Conservation (phyloP, 306 rosid genomes). For the Canavalia gladiata region DNA sequence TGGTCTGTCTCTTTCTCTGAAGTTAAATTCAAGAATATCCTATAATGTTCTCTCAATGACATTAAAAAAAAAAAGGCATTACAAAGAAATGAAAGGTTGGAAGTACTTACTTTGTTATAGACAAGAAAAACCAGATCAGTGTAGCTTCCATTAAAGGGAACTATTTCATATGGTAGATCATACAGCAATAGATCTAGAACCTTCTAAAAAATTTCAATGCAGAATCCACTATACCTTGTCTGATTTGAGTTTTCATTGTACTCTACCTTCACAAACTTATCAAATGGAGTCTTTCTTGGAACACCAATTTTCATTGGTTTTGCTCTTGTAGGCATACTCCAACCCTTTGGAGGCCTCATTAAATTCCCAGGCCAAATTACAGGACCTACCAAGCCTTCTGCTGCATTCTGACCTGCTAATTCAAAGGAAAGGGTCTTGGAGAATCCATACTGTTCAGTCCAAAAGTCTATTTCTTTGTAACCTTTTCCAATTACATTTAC, state of each 20-base stretch:
- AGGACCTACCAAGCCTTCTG: conserved; percentile 17
- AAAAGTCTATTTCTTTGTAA: conserved; percentile 53
- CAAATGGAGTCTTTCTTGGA: conserved; percentile 54
- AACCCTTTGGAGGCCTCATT: conserved; percentile 52
- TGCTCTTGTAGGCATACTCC: conserved; percentile 54
- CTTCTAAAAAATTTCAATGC: conserved; percentile 46
- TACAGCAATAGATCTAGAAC: conserved; percentile 44
- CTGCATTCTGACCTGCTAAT: not conserved
- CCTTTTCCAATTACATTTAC: conserved; percentile 53
- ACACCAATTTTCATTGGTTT: conserved; percentile 60
- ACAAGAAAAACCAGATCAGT: conserved; percentile 52
- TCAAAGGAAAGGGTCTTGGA: not conserved
- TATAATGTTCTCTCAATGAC: not conserved
- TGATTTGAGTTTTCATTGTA: not conserved
- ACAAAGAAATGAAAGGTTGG: not conserved
- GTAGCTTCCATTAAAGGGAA: conserved; percentile 38
- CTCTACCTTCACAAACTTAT: conserved; percentile 55
- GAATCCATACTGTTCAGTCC: conserved; percentile 51
- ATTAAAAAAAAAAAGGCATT: not conserved
- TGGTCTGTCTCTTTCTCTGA: not conserved
- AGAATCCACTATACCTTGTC: conserved; percentile 54
- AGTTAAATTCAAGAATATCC: not conserved
- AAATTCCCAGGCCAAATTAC: conserved; percentile 65
- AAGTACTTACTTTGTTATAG: conserved; percentile 44
- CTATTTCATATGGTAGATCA: conserved; percentile 45